phyloP scores from a whole-genome alignment of 805 yeast species.

The Pichia cabralensis region DNA sequence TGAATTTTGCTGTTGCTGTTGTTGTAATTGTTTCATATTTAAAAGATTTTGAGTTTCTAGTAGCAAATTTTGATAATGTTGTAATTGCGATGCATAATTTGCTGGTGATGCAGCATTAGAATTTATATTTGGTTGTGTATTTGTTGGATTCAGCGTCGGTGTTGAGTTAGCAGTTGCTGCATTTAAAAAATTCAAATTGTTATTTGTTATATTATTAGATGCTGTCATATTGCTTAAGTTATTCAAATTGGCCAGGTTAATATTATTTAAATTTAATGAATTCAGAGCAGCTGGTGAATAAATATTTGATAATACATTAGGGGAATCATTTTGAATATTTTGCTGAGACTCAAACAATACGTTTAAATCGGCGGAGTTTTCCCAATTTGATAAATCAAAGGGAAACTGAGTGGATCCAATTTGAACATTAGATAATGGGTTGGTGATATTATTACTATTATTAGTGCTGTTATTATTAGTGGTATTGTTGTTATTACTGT shows the following conservation, averaged over 20 bases:
- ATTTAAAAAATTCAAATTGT: no score
- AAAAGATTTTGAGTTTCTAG: constrained; percentile 21
- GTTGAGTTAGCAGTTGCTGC: no score
- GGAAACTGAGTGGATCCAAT: constrained; percentile 6
- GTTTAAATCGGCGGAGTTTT: constrained; percentile 22
- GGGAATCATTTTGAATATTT: constrained; percentile 7
- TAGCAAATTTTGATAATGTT: constrained; percentile 25
- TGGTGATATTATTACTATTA: constrained; percentile 1
- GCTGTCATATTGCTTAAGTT: no score
- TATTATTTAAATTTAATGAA: no score
- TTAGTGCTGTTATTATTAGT: constrained; percentile 3
- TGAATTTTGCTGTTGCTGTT: background rate
- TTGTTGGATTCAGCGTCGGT: no score
- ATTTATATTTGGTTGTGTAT: no score
- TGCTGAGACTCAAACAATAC: constrained; percentile 14
- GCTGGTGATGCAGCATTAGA: constrained; percentile 19
- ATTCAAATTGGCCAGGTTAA: no score
- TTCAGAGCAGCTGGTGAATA: constrained; percentile 24
- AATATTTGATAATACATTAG: constrained; percentile 9
- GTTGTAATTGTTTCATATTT: constrained; percentile 10
- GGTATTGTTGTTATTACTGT: background rate
- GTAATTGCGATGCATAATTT: constrained; percentile 25
- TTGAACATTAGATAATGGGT: background rate
- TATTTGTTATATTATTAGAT: no score
- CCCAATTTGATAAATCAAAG: constrained; percentile 23